These are phyloP conservation scores for Aleurites moluccanus DNA, from an alignment of 441 rosid species.

Conservation along the genomic window DNA sequence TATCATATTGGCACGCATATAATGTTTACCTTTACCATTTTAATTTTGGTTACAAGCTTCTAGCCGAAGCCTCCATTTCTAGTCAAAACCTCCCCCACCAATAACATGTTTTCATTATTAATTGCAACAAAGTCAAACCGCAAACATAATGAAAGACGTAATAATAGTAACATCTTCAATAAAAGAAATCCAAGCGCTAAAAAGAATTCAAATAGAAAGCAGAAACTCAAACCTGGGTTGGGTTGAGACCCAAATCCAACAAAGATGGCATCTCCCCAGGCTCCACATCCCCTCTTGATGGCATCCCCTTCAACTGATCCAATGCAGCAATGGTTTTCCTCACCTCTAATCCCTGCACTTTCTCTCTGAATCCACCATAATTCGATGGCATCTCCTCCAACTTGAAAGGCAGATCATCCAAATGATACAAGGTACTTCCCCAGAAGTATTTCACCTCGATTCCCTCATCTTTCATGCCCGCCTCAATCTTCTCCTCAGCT, in stretches of 20 bases:
- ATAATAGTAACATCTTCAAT: not conserved
- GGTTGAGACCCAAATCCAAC: conserved; percentile 73
- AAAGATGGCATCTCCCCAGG: conserved; percentile 90
- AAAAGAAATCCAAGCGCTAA: not conserved
- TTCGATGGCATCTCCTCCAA: conserved; percentile 80
- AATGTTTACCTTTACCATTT: not conserved
- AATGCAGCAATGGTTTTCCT: conserved; percentile 76
- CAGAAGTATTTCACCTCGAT: conserved; percentile 82
- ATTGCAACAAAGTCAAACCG: not conserved
- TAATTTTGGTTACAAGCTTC: not conserved
- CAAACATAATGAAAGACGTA: not conserved
- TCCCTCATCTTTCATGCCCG: conserved; percentile 86
- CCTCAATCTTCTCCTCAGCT: conserved; percentile 77
- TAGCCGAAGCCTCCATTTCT: not conserved
- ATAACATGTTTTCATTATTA: not conserved
- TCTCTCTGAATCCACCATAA: conserved; percentile 74
- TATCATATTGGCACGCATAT: not conserved
- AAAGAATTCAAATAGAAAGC: not conserved
- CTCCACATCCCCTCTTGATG: conserved; percentile 86
- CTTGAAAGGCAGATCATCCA: conserved; percentile 90
- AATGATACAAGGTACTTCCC: conserved; percentile 92
- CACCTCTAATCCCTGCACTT: conserved; percentile 63
- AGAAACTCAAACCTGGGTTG: conserved; percentile 53
- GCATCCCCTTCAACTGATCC: conserved; percentile 83
- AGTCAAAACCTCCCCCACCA: not conserved